Conservation (phyloP, 768 basidiomycete genomes). For the Gloeostereum incarnatum region DNA sequence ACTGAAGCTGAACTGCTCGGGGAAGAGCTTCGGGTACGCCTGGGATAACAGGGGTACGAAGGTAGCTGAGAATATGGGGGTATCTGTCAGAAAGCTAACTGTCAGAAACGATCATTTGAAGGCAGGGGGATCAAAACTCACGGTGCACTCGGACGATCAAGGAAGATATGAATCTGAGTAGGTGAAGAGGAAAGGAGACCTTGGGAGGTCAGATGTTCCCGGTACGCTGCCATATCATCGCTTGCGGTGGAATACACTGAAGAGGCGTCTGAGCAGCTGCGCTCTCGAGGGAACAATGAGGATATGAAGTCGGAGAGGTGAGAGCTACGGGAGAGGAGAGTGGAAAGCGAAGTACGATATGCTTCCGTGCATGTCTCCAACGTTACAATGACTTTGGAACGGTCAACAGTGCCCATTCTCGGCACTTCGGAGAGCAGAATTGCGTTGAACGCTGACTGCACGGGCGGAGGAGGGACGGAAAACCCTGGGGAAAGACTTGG, state of each 20-base stretch:
- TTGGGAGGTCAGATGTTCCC: conserved; percentile 53
- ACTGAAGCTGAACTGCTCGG: too few relatives aligned
- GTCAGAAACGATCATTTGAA: too few relatives aligned
- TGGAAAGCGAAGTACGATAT: conserved; percentile 55
- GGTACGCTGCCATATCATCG: conserved; percentile 46
- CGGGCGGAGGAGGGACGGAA: conserved; percentile 28
- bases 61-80: too few relatives aligned
- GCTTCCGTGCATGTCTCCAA: conserved; percentile 67
- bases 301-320: conserved; percentile 50
- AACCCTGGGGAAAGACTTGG: conserved; percentile 40
- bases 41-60: too few relatives aligned
- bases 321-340: conserved; percentile 62
- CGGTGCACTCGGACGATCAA: conserved; percentile 76
- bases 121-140: conserved; percentile 27
- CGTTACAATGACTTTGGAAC: conserved; percentile 55
- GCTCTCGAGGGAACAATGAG: conserved; percentile 27
- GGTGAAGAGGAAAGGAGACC: conserved; percentile 33
- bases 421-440: conserved; percentile 58
- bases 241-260: conserved; percentile 49
- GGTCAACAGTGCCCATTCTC: conserved; percentile 35
- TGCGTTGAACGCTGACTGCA: conserved; percentile 53
- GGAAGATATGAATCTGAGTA: conserved; percentile 56
- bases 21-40: too few relatives aligned
- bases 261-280: conserved; percentile 33
- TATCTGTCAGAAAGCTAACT: too few relatives aligned